Evolutionary conservation across 768 basidiomycete genomes (phyloP).

Genomic region (Gelatoporia subvermispora): DNA sequence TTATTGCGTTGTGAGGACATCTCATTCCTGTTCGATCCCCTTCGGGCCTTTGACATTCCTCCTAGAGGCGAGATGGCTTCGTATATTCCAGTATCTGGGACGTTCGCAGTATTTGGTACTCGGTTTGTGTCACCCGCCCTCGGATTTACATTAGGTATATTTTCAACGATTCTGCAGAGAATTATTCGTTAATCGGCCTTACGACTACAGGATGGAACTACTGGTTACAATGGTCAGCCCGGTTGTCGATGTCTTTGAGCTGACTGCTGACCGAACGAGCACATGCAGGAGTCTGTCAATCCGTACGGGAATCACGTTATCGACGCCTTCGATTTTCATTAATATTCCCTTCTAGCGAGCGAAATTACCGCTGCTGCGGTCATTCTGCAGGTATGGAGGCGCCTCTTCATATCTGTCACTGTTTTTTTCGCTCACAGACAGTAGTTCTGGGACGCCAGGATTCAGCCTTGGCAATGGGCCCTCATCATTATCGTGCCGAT

Average conservation of each 20-base stretch:
- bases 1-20: constrained; percentile 45
- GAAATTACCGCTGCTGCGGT: constrained; percentile 56
- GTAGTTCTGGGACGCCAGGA: constrained; percentile 40
- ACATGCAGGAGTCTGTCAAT: constrained; percentile 32
- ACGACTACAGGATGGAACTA: constrained; percentile 46
- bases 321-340: constrained; percentile 5
- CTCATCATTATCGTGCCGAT: constrained; percentile 50
- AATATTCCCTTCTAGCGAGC: constrained; percentile 33
- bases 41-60: background rate
- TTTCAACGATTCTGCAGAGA: too few species aligned
- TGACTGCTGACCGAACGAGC: constrained; percentile 1
- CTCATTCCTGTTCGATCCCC: too few species aligned
- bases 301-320: constrained; percentile 21
- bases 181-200: background rate
- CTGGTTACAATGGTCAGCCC: constrained; percentile 43
- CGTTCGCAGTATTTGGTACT: constrained; percentile 52
- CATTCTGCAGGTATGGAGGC: constrained; percentile 36
- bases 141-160: constrained; percentile 52
- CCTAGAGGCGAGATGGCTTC: constrained; percentile 60
- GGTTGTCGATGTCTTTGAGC: background rate
- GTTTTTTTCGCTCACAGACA: background rate
- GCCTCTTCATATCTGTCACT: background rate
- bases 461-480: constrained; percentile 52
- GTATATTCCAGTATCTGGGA: constrained; percentile 57
- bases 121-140: constrained; percentile 58